Percentiles rank a stretch among this genome's conserved stretches.
phyloP scores from a whole-genome alignment of 2,329 filamentous ascomycete genomes.

The Calonectria naviculata region DNA sequence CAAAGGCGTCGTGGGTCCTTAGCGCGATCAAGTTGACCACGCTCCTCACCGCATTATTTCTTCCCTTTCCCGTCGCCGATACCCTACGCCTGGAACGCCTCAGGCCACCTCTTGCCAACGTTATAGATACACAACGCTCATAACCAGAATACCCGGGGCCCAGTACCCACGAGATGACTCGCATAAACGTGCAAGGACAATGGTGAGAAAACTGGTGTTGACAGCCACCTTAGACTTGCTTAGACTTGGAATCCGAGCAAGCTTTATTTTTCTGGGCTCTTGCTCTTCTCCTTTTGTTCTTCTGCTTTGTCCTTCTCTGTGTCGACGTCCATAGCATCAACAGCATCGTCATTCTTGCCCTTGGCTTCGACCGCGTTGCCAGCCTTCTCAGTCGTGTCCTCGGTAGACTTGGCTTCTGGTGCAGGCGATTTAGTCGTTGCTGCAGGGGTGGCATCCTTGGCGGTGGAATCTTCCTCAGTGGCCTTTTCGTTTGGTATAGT shows the following conservation, averaged over 20 bases:
- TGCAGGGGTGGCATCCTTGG: constrained; percentile 21
- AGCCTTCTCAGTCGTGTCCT: constrained; percentile 34
- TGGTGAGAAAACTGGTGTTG: constrained; percentile 20
- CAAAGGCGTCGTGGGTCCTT: constrained; percentile 13
- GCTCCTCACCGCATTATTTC: constrained; percentile 15
- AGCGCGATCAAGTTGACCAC: constrained; percentile 1
- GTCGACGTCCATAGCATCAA: constrained; percentile 50
- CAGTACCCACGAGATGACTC: not conserved
- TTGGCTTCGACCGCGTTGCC: constrained; percentile 24
- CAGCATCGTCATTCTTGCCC: constrained; percentile 31
- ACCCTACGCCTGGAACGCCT: constrained; percentile 42
- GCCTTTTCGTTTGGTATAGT: constrained; percentile 29
- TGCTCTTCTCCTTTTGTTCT: constrained; percentile 41
- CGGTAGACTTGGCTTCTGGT: constrained; percentile 29
- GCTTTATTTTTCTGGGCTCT: constrained; percentile 36
- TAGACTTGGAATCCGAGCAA: constrained; percentile 3
- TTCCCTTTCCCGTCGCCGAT: constrained; percentile 25
- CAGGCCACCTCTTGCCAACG: constrained; percentile 31
- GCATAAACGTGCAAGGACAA: constrained; percentile 19
- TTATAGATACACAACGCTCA: constrained; percentile 28
- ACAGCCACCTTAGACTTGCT: constrained; percentile 21
- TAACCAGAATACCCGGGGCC: not conserved
- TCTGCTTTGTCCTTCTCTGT: constrained; percentile 43
- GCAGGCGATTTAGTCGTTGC: constrained; percentile 25
- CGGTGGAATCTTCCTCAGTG: constrained; percentile 24